Conservation (phyloP, 176 grass and related monocot species). For the Bolboschoenus planiculmis region DNA sequence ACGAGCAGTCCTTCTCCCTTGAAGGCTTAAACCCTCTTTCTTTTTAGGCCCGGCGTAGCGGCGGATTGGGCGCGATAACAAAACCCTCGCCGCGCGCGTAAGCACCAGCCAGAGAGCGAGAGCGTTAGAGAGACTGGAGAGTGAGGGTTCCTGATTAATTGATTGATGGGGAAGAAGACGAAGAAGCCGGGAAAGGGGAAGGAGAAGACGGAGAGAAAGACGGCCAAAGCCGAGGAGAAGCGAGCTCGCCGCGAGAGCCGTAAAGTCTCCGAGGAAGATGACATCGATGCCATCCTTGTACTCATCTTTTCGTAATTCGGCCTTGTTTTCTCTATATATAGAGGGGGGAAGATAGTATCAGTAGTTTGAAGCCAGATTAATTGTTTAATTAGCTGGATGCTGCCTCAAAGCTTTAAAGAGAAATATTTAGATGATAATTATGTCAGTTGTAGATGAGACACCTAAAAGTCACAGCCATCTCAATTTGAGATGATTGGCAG, state of each 20-base stretch:
- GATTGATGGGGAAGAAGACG: constrained; percentile 81
- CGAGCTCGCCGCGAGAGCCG: constrained; percentile 58
- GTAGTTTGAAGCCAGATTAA: background rate
- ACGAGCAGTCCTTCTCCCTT: background rate
- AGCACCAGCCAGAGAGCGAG: background rate
- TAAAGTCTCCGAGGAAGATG: constrained; percentile 78
- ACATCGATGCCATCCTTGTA: constrained; percentile 94
- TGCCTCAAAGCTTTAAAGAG: background rate
- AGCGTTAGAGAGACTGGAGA: constrained; percentile 5
- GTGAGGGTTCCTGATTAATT: background rate
- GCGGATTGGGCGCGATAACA: background rate
- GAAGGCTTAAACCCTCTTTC: background rate
- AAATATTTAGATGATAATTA: background rate
- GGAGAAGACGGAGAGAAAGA: constrained; percentile 94
- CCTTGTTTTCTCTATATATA: background rate
- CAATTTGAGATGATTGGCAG: background rate
- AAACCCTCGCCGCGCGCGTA: background rate
- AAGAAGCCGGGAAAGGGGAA: constrained; percentile 91
- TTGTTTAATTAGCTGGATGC: background rate
- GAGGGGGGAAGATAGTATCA: background rate
- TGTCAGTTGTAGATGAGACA: background rate
- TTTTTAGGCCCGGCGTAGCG: background rate
- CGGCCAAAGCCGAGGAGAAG: constrained; percentile 85
- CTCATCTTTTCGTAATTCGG: background rate
- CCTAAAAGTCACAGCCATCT: background rate